Evolutionary conservation across 2,329 filamentous ascomycete species (phyloP).

Genomic region (Ceratocystis eucalypticola): DNA sequence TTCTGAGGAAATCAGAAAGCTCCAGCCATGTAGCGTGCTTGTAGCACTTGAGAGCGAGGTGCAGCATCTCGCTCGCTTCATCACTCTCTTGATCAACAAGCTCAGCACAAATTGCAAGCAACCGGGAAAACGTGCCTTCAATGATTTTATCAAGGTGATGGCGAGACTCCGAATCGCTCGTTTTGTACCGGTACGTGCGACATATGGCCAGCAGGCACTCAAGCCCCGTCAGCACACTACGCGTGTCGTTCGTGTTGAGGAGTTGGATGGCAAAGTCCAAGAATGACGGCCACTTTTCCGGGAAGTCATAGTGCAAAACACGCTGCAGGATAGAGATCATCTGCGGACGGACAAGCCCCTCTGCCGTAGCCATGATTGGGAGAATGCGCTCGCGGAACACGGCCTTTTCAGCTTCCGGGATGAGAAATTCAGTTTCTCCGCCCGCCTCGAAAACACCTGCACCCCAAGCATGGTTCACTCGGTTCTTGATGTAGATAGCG

Average conservation of each 20-base stretch:
- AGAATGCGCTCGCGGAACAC: constrained; percentile 79
- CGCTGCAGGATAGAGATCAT: constrained; percentile 90
- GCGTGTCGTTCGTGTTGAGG: constrained; percentile 71
- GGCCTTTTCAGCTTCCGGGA: constrained; percentile 78
- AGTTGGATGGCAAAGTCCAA: constrained; percentile 85
- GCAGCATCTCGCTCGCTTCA: constrained; percentile 93
- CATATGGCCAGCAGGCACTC: constrained; percentile 92
- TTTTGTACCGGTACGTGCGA: constrained; percentile 88
- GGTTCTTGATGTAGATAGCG: constrained; percentile 96
- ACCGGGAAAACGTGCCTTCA: constrained; percentile 73
- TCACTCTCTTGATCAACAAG: constrained; percentile 81
- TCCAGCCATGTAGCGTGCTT: constrained; percentile 98
- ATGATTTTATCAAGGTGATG: constrained; percentile 91
- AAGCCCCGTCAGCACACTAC: constrained; percentile 79
- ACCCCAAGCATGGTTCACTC: constrained; percentile 84
- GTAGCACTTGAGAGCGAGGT: constrained; percentile 88
- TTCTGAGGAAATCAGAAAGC: constrained; percentile 61
- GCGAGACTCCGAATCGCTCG: constrained; percentile 58
- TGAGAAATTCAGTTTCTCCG: constrained; percentile 51
- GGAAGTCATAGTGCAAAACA: constrained; percentile 91
- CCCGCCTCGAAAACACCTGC: constrained; percentile 64
- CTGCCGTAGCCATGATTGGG: constrained; percentile 70
- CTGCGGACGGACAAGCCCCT: constrained; percentile 74
- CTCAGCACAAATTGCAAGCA: constrained; percentile 76
- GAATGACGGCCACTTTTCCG: constrained; percentile 84